Evolutionary conservation across 2,329 filamentous ascomycete genomes (phyloP).

Genomic region (Cladophialophora bantiana): DNA sequence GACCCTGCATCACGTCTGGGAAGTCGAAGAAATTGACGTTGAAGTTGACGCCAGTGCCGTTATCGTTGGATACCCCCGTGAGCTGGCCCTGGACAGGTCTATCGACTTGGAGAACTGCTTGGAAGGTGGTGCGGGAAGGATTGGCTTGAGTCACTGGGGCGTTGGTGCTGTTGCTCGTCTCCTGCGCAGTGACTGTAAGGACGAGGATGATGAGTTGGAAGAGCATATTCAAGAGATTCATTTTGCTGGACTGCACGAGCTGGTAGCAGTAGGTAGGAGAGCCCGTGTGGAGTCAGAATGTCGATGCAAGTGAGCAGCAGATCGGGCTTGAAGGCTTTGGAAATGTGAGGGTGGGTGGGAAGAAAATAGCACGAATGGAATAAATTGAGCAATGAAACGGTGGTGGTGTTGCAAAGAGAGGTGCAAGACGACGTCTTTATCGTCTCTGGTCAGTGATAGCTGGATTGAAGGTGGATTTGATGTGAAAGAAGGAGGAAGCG

Average conservation of each 20-base stretch:
- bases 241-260: slow-evolving; percentile 21
- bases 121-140: slow-evolving; percentile 61
- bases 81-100: slow-evolving; percentile 64
- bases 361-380: background rate
- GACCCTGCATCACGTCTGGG: slow-evolving; percentile 60
- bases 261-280: background rate
- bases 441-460: background rate
- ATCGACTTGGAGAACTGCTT: slow-evolving; percentile 62
- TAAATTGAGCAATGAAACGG: background rate
- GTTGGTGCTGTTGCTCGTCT: slow-evolving; percentile 50
- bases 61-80: slow-evolving; percentile 54
- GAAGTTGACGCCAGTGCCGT: slow-evolving; percentile 64
- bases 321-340: background rate
- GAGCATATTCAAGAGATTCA: slow-evolving; percentile 39
- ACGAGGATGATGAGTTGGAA: slow-evolving; percentile 38
- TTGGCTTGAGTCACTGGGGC: slow-evolving; percentile 64
- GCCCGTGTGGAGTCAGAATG: background rate
- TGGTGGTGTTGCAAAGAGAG: background rate
- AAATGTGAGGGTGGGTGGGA: background rate
- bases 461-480: background rate
- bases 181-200: slow-evolving; percentile 37
- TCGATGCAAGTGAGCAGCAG: background rate
- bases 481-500: slow-evolving; percentile 8
- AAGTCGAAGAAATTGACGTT: slow-evolving; percentile 65
- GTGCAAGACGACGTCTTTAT: background rate